A percentile compares a stretch with the other conserved stretches of the same genome.
These are phyloP conservation scores for Pseudocercospora musae DNA, from an alignment of 2,329 filamentous ascomycete genomes.

Conservation along the genomic window DNA sequence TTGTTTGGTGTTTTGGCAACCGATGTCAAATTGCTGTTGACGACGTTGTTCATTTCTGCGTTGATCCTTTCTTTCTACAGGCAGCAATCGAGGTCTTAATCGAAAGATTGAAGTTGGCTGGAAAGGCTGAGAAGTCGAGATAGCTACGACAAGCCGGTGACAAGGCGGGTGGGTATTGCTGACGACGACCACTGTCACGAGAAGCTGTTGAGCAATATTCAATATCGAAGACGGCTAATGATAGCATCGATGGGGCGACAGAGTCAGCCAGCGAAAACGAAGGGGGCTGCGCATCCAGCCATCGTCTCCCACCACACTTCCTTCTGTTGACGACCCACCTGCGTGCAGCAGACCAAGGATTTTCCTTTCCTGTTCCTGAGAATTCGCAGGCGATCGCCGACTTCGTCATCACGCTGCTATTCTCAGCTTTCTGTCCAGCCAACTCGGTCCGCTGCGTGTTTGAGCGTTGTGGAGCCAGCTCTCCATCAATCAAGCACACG, in stretches of 20 bases:
- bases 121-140: too few relatives aligned
- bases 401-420: conserved; percentile 4
- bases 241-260: neutral
- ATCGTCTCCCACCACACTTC: neutral
- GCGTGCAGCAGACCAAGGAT: neutral
- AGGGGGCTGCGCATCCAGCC: neutral
- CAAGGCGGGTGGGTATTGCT: neutral
- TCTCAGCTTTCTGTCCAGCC: conserved; percentile 7
- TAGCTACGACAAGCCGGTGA: too few relatives aligned
- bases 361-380: conserved; percentile 2
- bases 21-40: neutral
- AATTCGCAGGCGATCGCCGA: neutral
- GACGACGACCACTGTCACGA: neutral
- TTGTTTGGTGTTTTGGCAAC: neutral
- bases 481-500: neutral
- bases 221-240: neutral
- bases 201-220: neutral
- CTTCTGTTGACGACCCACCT: neutral
- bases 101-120: neutral
- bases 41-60: neutral
- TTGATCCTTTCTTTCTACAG: neutral
- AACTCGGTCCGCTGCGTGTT: conserved; percentile 1
- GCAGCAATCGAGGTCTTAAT: too few relatives aligned
- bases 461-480: conserved; percentile 3
- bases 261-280: neutral